Evolutionary conservation across 2,329 filamentous ascomycete genomes (phyloP), one percentile per base, ranked within the genome.

Genomic region (Aspergillus puulaauensis): DNA sequence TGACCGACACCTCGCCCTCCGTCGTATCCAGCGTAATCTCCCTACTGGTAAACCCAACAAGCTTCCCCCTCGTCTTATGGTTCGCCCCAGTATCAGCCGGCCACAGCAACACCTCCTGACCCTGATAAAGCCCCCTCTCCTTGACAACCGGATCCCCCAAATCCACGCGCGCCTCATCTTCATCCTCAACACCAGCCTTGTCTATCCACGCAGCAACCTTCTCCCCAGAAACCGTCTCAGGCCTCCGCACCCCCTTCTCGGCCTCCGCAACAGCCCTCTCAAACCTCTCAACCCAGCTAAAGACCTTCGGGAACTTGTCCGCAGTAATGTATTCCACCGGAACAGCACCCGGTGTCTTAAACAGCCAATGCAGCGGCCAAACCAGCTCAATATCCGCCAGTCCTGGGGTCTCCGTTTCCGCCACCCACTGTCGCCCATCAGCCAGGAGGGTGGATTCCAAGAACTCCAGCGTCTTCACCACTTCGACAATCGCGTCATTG

Each of bases 1-100:
- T 40, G 21, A 56, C 54, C 4, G 47, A 51, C 1, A 56, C 40
- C 37, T 52, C 54, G 5, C 39, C 54, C 9, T 56, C 47, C 6
- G 31, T 46, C 6, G 54, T 51, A n/a, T 56, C 54, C 31, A 56
- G 45, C 5, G 47, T 52, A 7, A 56, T 51, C 40, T 56, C 54
- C 19, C 17, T 39, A 14, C 39, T n/a, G 8, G 48, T 56, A n/a
- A 56, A 17, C 24, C 47, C 54, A 15, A 56, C 17, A 9, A 56
- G 39, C 11, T 17, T 24, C 2, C 54, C 54, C 3, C 46, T 47
- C 0, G 54, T 56, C 14, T 51, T 51, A 33, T 51, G 54, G 8
- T 27, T 39, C 2, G 40, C 19, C 23, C 54, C 54, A 9, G 14
- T 45, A 31, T 56, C 54, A 12, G 17, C 46, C 2, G 54, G 54